Conservation (phyloP, 2,329 filamentous ascomycete genomes). For the Trichoderma arundinaceum region DNA sequence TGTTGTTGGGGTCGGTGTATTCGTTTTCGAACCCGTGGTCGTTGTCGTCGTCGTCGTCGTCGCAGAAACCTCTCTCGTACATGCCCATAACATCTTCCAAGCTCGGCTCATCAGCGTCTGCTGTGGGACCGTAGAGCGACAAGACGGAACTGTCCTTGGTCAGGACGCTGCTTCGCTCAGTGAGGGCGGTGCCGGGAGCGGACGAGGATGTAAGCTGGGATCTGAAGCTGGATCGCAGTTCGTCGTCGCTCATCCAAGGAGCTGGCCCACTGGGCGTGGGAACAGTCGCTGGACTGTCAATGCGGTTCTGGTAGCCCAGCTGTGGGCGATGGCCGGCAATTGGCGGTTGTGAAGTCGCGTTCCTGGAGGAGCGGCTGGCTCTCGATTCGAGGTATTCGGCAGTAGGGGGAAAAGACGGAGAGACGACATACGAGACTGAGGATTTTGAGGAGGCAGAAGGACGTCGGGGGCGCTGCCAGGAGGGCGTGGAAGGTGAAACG, state of each 20-base stretch:
- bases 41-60: slow-evolving; percentile 50
- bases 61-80: slow-evolving; percentile 67
- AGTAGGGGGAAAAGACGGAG: slow-evolving; percentile 48
- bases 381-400: slow-evolving; percentile 49
- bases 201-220: slow-evolving; percentile 62
- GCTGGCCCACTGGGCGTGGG: slow-evolving; percentile 44
- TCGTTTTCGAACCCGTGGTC: slow-evolving; percentile 31
- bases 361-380: slow-evolving; percentile 40
- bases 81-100: slow-evolving; percentile 73
- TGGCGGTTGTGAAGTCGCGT: slow-evolving; percentile 39
- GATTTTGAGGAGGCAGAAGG: slow-evolving; percentile 56
- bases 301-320: slow-evolving; percentile 36
- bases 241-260: slow-evolving; percentile 58
- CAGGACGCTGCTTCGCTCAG: slow-evolving; percentile 80
- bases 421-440: slow-evolving; percentile 55
- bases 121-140: slow-evolving; percentile 53
- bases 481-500: slow-evolving; percentile 39
- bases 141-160: slow-evolving; percentile 79
- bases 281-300: slow-evolving; percentile 49
- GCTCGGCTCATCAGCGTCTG: slow-evolving; percentile 58
- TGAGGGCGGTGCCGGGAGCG: slow-evolving; percentile 66
- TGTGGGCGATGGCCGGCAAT: slow-evolving; percentile 40
- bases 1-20: slow-evolving; percentile 41
- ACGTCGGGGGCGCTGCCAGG: slow-evolving; percentile 53
- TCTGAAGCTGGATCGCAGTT: slow-evolving; percentile 61